Base-by-base conservation (phyloP, 192 early-diverging fungal species). In the Radiomyces spectabilis region DNA sequence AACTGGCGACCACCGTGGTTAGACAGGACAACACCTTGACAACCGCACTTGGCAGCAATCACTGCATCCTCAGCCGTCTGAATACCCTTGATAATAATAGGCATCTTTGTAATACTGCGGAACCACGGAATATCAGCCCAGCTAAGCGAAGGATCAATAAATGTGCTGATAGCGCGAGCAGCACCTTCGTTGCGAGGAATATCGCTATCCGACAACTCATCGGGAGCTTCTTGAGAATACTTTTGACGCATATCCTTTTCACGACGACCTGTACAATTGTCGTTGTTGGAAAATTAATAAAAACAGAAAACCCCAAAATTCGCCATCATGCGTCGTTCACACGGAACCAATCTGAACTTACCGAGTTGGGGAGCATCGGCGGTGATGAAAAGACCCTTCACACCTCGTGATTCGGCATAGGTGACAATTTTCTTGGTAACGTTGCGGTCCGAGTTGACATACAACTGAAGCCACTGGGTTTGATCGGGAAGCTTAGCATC, bases 1-100 rank as follows among this genome's bases (percentile, higher is more conserved):
- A 99, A 67, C 67, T 99, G 97, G 5, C 97, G 76, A 16, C 97
- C 97, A 41, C 95, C 97, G 61, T 99, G 97, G 65, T 99, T 99
- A 34, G 87, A 91, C 12, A 99, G 72, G 16, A 97, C 83, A 41
- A 97, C 82, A 39, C 88, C 97, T 15, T 77, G 76, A 46, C 85
- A 80, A 9, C 93, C 94, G 52, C 79, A 53, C 38, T 82, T 41
- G 25, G 85, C 86, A 3, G 97, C 95, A 41, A 89, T 53, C 5
- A 84, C 74, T 25, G 97, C 93, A 72, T 99, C 97, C 30, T 91
- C 92, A 25, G 77, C 87, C 5, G 82, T 85, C 58, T 95, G 76
- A 9, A 99, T 75, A 39, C 97, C 97, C 72, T 99, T 99, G 37
- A 97, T 77, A 3, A 95, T 70, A 30, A 98, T 85, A 10, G 93